Evolutionary conservation across 129 eudicot species (phyloP).

Genomic region (Tanacetum coccineum): DNA sequence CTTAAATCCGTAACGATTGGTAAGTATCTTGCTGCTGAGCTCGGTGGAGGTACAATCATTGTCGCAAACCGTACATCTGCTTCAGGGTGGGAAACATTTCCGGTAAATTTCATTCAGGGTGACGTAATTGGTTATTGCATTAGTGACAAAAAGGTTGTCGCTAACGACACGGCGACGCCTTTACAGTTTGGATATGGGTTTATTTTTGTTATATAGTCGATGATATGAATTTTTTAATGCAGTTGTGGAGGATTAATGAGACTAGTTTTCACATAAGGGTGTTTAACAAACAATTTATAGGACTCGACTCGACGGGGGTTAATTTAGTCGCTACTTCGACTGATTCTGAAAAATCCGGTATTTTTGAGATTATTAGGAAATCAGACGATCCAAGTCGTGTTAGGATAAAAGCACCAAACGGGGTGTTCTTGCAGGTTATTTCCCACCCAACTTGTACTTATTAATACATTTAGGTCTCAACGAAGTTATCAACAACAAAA

Average conservation of each 20-base stretch:
- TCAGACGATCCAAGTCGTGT: constrained; percentile 37
- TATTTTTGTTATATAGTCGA: neutral
- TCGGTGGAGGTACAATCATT: constrained; percentile 66
- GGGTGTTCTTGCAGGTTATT: constrained; percentile 57
- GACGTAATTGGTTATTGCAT: too few species aligned
- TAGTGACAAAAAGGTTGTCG: too few species aligned
- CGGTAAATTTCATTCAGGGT: constrained; percentile 38
- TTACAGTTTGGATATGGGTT: neutral
- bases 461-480: neutral
- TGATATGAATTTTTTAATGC: constrained; percentile 1
- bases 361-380: constrained; percentile 46
- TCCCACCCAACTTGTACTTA: neutral
- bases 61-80: constrained; percentile 65
- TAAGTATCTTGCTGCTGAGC: constrained; percentile 62
- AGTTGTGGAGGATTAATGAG: constrained; percentile 70
- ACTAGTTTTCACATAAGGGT: constrained; percentile 49
- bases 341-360: constrained; percentile 35
- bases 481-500: too few species aligned
- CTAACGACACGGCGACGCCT: neutral
- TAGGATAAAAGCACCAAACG: constrained; percentile 62
- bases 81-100: constrained; percentile 81
- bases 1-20: constrained; percentile 51
- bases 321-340: constrained; percentile 34
- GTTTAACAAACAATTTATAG: constrained; percentile 55
- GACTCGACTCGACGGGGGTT: constrained; percentile 30